A percentile compares a stretch with the other conserved stretches of the same genome.
phyloP scores from a whole-genome alignment of 352 stramenopile species.

The Globisporangium mamillatum region DNA sequence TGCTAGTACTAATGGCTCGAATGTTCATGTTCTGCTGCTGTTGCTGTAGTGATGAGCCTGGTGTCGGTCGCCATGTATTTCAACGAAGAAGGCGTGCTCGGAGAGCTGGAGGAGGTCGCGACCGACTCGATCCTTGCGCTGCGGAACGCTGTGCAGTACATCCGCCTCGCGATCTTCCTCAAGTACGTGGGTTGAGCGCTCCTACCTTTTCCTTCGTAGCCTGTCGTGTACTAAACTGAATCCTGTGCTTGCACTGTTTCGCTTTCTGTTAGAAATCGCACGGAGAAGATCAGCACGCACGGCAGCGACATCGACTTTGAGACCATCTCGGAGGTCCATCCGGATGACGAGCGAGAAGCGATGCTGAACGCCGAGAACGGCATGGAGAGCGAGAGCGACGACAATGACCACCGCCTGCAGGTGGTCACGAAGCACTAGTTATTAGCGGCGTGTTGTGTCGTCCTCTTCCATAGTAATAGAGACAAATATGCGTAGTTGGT shows the following conservation, averaged over 20 bases:
- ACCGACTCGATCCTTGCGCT: constrained; percentile 73
- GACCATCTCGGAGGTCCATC: constrained; percentile 26
- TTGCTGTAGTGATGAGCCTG: constrained; percentile 61
- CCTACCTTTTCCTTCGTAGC: neutral
- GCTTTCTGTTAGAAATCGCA: constrained; percentile 43
- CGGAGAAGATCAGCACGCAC: constrained; percentile 37
- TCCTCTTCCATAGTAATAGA: constrained; percentile 10
- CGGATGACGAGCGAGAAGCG: constrained; percentile 42
- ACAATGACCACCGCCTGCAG: constrained; percentile 13
- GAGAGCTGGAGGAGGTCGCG: constrained; percentile 81
- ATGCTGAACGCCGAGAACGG: constrained; percentile 52
- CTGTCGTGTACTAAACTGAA: neutral
- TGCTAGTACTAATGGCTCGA: neutral
- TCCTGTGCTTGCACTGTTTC: neutral
- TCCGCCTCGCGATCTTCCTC: constrained; percentile 80
- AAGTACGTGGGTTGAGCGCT: constrained; percentile 38
- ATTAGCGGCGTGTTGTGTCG: neutral
- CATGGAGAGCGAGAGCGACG: constrained; percentile 34
- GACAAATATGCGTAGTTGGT: neutral
- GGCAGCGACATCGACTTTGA: constrained; percentile 70
- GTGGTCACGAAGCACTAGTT: constrained; percentile 17
- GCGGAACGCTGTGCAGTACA: constrained; percentile 78
- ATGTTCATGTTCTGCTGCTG: neutral
- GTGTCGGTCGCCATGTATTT: constrained; percentile 82
- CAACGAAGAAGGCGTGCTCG: constrained; percentile 75